Percentiles rank a stretch among this genome's conserved stretches.
These are phyloP conservation scores for Geotrichum aggregatum DNA, from an alignment of 1,139 yeast genomes.

Conservation along the genomic window DNA sequence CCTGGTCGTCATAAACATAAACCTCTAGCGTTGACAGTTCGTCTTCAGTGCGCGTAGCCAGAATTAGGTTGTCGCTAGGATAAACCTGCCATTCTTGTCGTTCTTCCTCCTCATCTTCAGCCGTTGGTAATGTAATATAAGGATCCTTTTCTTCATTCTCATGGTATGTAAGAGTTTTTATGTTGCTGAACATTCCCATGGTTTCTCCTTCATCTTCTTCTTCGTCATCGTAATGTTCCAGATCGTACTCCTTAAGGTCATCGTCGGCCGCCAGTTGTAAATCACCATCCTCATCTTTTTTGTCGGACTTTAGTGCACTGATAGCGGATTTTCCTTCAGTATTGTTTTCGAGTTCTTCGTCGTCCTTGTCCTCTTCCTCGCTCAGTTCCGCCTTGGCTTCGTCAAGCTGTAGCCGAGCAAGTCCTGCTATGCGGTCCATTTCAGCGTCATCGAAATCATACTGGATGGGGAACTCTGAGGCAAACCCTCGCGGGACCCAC, in stretches of 20 bases:
- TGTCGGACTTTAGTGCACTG: slow-evolving; percentile 19
- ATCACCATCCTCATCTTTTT: slow-evolving; percentile 32
- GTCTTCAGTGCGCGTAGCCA: slow-evolving; percentile 94
- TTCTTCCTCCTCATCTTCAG: slow-evolving; percentile 66
- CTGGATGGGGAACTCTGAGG: slow-evolving; percentile 86
- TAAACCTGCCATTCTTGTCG: slow-evolving; percentile 79
- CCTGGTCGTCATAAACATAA: slow-evolving; percentile 77
- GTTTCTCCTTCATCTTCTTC: slow-evolving; percentile 58
- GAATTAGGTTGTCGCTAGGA: slow-evolving; percentile 83
- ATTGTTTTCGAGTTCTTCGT: slow-evolving; percentile 18
- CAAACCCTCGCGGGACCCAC: slow-evolving; percentile 97
- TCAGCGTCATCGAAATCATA: slow-evolving; percentile 88
- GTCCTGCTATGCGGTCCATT: slow-evolving; percentile 79
- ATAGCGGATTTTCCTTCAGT: slow-evolving; percentile 20
- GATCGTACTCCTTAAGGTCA: slow-evolving; percentile 80
- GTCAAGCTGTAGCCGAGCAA: slow-evolving; percentile 76
- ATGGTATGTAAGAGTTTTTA: slow-evolving; percentile 49
- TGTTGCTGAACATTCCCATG: slow-evolving; percentile 42
- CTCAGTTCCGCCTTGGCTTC: slow-evolving; percentile 66
- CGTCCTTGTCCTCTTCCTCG: slow-evolving; percentile 38
- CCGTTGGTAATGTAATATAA: slow-evolving; percentile 61
- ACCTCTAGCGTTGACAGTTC: slow-evolving; percentile 90
- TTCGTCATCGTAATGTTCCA: slow-evolving; percentile 73
- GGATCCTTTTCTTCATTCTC: slow-evolving; percentile 66
- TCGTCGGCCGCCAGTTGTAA: slow-evolving; percentile 50